Percentiles rank a stretch among this genome's conserved stretches.
Evolutionary conservation across 1,284 basidiomycete species (phyloP).

Genomic region (Sporisorium reilianum): DNA sequence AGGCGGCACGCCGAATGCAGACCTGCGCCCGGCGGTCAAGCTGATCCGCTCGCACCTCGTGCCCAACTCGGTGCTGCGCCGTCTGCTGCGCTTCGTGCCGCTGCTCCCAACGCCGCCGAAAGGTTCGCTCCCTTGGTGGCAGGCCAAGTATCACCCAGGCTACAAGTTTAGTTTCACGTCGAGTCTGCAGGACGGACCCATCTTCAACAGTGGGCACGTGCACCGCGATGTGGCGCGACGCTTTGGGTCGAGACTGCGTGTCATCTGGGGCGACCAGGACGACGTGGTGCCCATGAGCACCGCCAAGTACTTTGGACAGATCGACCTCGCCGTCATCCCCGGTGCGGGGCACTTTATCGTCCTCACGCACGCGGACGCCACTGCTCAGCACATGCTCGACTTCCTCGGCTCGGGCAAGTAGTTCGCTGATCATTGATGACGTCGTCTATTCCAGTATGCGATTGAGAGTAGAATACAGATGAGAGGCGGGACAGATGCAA

Average conservation of each 20-base stretch:
- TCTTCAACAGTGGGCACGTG: slow-evolving; percentile 37
- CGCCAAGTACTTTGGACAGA: slow-evolving; percentile 50
- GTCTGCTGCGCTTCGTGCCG: slow-evolving; percentile 31
- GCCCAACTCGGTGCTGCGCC: slow-evolving; percentile 28
- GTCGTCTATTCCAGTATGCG: neutral
- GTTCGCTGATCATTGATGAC: neutral
- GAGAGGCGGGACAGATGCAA: neutral
- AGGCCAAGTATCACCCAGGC: slow-evolving; percentile 44
- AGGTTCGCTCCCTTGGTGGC: slow-evolving; percentile 44
- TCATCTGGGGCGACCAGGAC: slow-evolving; percentile 54
- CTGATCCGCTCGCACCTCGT: slow-evolving; percentile 44
- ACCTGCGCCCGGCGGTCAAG: slow-evolving; percentile 32
- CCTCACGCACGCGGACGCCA: slow-evolving; percentile 41
- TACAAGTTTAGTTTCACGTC: slow-evolving; percentile 47
- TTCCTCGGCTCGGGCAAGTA: slow-evolving; percentile 35
- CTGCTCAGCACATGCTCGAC: slow-evolving; percentile 43
- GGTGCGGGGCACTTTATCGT: slow-evolving; percentile 40
- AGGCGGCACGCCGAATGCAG: slow-evolving; percentile 37
- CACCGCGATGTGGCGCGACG: slow-evolving; percentile 25
- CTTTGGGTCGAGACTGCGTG: slow-evolving; percentile 32
- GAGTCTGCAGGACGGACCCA: slow-evolving; percentile 42
- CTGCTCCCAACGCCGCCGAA: slow-evolving; percentile 44
- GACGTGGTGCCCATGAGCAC: slow-evolving; percentile 47
- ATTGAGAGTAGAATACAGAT: slow-evolving; percentile 22
- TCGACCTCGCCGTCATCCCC: slow-evolving; percentile 44